These are phyloP conservation scores for Monosporascus cannonballus DNA, from an alignment of 2,329 filamentous ascomycete species.

Conservation along the genomic window DNA sequence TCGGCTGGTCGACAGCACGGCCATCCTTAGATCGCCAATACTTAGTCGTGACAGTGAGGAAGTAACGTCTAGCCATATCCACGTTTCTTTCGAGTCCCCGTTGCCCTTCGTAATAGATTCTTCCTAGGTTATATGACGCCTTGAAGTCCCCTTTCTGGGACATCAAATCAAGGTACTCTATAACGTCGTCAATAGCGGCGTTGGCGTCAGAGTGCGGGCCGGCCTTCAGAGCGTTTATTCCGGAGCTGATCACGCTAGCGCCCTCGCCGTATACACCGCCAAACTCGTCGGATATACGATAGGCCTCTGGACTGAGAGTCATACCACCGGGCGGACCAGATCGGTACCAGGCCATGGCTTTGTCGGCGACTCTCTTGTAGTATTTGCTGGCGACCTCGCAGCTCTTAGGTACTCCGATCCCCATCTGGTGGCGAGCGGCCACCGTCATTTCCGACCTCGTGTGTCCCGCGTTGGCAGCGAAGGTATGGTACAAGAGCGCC, in stretches of 20 bases:
- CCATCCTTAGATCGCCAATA: slow-evolving; percentile 75
- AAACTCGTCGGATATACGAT: slow-evolving; percentile 80
- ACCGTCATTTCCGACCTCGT: slow-evolving; percentile 89
- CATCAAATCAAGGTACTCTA: slow-evolving; percentile 89
- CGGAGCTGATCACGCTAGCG: slow-evolving; percentile 83
- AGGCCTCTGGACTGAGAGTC: slow-evolving; percentile 69
- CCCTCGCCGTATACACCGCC: slow-evolving; percentile 95
- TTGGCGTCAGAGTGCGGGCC: slow-evolving; percentile 73
- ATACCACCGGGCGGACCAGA: slow-evolving; percentile 87
- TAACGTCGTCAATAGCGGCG: slow-evolving; percentile 83
- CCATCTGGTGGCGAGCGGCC: slow-evolving; percentile 77
- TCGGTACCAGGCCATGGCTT: slow-evolving; percentile 80
- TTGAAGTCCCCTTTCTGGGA: slow-evolving; percentile 85
- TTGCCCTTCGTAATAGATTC: slow-evolving; percentile 83
- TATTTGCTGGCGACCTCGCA: slow-evolving; percentile 81
- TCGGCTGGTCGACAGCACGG: slow-evolving; percentile 63
- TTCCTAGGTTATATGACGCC: slow-evolving; percentile 78
- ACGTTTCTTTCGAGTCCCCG: slow-evolving; percentile 69
- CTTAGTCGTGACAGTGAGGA: slow-evolving; percentile 69
- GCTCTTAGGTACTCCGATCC: slow-evolving; percentile 77
- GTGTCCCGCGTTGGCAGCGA: slow-evolving; percentile 79
- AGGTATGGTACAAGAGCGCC: slow-evolving; percentile 88
- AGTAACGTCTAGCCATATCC: slow-evolving; percentile 70
- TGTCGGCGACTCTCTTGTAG: slow-evolving; percentile 91
- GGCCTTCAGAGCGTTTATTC: slow-evolving; percentile 69